Evolutionary conservation across 148 eudicot genomes (phyloP).

Genomic region (Vaccinium darrowii): DNA sequence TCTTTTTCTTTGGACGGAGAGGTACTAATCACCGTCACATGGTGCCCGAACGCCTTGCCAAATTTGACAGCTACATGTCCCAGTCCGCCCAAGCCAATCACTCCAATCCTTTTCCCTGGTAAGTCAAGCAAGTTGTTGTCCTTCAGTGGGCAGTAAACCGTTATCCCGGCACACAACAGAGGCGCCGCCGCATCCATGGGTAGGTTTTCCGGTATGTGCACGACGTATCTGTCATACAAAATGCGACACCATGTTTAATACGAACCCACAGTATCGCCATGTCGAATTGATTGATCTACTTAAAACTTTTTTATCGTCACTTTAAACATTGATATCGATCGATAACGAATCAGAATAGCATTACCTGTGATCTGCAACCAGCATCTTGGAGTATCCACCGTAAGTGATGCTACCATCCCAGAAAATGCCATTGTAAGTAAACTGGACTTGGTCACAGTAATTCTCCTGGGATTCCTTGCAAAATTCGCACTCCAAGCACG

Average conservation of each 20-base stretch:
- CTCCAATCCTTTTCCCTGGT: slow-evolving; percentile 54
- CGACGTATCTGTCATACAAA: slow-evolving; percentile 53
- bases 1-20: slow-evolving; percentile 76
- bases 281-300: no score
- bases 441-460: slow-evolving; percentile 74
- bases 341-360: no score
- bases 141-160: slow-evolving; percentile 75
- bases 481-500: slow-evolving; percentile 81
- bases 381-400: slow-evolving; percentile 89
- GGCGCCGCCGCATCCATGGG: slow-evolving; percentile 90
- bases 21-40: slow-evolving; percentile 87
- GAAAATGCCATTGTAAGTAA: slow-evolving; percentile 77
- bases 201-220: slow-evolving; percentile 60
- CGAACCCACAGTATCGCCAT: no score
- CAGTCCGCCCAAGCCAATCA: slow-evolving; percentile 81
- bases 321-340: no score
- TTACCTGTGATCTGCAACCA: slow-evolving; percentile 89
- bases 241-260: no score
- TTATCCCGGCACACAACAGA: slow-evolving; percentile 80
- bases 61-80: slow-evolving; percentile 91
- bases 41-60: slow-evolving; percentile 84
- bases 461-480: slow-evolving; percentile 69
- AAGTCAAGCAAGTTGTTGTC: slow-evolving; percentile 55
- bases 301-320: no score
- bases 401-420: slow-evolving; percentile 96